Percentiles rank a stretch among this genome's conserved stretches.
These are phyloP conservation scores for Backusella psychrophila DNA, from an alignment of 192 early-diverging fungal species.

Conservation along the genomic window DNA sequence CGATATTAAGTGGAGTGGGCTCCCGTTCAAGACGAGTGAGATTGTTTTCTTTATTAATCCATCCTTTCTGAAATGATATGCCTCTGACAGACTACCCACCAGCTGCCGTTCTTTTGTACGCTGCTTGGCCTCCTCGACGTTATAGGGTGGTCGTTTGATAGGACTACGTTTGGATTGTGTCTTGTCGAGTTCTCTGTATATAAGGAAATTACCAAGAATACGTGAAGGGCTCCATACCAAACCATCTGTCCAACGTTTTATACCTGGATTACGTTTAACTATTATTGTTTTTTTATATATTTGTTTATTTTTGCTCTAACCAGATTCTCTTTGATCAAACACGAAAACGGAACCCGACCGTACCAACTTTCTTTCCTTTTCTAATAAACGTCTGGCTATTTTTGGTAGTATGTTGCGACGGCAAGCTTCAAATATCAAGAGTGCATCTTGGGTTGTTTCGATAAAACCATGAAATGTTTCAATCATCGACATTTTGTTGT, in stretches of 20 bases:
- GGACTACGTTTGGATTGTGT: not conserved
- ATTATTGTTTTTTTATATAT: not conserved
- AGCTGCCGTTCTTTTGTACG: conserved; percentile 43
- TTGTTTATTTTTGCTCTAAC: not conserved
- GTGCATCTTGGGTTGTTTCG: conserved; percentile 1
- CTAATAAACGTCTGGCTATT: not conserved
- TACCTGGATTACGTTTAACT: conserved; percentile 29
- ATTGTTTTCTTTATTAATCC: conserved; percentile 79
- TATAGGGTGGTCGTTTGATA: not conserved
- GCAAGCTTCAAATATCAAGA: not conserved
- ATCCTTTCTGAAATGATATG: conserved; percentile 56
- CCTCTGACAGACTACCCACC: conserved; percentile 48
- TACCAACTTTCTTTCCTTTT: not conserved
- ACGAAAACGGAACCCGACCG: not conserved
- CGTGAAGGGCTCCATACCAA: conserved; percentile 81
- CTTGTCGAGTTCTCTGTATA: conserved; percentile 73
- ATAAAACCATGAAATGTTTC: not conserved
- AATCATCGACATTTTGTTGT: not conserved
- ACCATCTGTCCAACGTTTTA: conserved; percentile 88
- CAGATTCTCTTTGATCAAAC: not conserved
- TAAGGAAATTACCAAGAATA: conserved; percentile 74
- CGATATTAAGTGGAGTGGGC: conserved; percentile 52
- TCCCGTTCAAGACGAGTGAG: conserved; percentile 62
- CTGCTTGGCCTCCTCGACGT: conserved; percentile 13
- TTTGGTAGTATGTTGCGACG: not conserved